phyloP scores from a whole-genome alignment of 2,329 filamentous ascomycete species.

The Paracamarosporium sp. region DNA sequence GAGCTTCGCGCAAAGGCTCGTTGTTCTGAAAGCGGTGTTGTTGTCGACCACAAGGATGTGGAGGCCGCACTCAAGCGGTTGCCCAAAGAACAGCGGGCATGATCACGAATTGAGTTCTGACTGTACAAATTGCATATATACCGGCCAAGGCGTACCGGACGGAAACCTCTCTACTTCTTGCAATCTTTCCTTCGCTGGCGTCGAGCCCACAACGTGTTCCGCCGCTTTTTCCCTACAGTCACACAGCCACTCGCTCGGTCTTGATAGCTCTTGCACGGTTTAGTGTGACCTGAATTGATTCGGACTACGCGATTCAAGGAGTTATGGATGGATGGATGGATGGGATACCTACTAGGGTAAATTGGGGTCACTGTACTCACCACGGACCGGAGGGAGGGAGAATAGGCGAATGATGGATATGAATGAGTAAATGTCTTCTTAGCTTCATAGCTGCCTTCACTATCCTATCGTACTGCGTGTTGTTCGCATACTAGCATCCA shows the following conservation, averaged over 20 bases:
- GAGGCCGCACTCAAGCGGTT: constrained; percentile 64
- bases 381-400: not conserved
- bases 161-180: not conserved
- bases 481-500: not conserved
- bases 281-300: not conserved
- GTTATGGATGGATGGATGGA: not conserved
- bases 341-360: constrained; percentile 1
- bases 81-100: constrained; percentile 38
- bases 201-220: not conserved
- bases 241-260: not conserved
- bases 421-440: not conserved
- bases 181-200: not conserved
- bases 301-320: not conserved
- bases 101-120: not conserved
- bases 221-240: no score
- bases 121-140: constrained; percentile 21
- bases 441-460: not conserved
- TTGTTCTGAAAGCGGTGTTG: constrained; percentile 88
- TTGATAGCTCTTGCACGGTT: not conserved
- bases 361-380: not conserved
- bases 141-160: constrained; percentile 20
- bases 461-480: not conserved
- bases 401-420: not conserved
- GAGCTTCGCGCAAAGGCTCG: constrained; percentile 95
- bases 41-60: constrained; percentile 88